Evolutionary conservation across 176 grass and related monocot genomes (phyloP).

Genomic region (Thinopyrum elongatum): DNA sequence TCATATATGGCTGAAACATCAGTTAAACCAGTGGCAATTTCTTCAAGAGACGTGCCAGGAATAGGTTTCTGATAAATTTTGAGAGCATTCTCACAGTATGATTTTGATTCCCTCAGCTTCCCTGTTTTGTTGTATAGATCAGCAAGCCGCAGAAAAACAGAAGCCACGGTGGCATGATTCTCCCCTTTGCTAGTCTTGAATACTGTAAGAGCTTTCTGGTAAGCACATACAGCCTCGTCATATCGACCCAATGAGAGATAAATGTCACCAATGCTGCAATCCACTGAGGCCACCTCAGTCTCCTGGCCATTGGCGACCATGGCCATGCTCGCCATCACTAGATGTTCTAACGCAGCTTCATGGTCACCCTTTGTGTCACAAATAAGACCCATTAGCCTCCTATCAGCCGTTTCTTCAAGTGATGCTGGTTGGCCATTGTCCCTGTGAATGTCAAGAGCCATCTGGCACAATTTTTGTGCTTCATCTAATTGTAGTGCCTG

Average conservation of each 20-base stretch:
- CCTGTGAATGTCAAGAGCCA: slow-evolving; percentile 78
- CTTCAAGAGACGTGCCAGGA: slow-evolving; percentile 84
- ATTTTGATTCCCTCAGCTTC: slow-evolving; percentile 90
- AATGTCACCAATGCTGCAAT: slow-evolving; percentile 93
- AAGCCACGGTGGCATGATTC: slow-evolving; percentile 88
- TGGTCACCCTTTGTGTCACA: slow-evolving; percentile 85
- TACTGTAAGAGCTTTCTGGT: slow-evolving; percentile 86
- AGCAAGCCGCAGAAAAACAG: slow-evolving; percentile 86
- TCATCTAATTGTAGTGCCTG: slow-evolving; percentile 86
- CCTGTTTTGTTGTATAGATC: slow-evolving; percentile 95
- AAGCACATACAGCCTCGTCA: slow-evolving; percentile 87
- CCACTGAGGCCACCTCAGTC: slow-evolving; percentile 91
- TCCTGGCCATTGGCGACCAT: slow-evolving; percentile 91
- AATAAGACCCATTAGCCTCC: slow-evolving; percentile 91
- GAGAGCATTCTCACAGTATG: slow-evolving; percentile 94
- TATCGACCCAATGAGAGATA: slow-evolving; percentile 85
- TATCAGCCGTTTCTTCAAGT: slow-evolving; percentile 85
- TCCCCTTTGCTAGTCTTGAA: slow-evolving; percentile 96
- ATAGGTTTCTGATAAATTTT: slow-evolving; percentile 92
- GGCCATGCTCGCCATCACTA: slow-evolving; percentile 81
- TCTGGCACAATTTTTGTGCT: slow-evolving; percentile 76
- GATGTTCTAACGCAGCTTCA: slow-evolving; percentile 90
- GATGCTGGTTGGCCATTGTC: slow-evolving; percentile 59
- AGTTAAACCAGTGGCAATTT: slow-evolving; percentile 84
- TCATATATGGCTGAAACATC: slow-evolving; percentile 94